These are phyloP conservation scores for Aspergillus japonicus DNA, from an alignment of 2,329 filamentous ascomycete species.

Conservation along the genomic window DNA sequence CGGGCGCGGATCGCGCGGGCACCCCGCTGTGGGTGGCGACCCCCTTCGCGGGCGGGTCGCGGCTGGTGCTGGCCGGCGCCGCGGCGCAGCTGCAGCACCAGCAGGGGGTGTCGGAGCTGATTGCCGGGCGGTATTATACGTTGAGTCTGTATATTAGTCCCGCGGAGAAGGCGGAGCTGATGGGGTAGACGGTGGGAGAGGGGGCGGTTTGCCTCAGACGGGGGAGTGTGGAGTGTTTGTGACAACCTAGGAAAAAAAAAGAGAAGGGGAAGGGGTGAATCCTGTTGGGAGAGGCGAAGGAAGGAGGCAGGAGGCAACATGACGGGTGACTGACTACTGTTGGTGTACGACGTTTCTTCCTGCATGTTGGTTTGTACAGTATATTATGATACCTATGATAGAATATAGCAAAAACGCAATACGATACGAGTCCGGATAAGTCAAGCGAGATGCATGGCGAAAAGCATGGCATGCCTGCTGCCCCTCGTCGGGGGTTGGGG, in stretches of 20 bases:
- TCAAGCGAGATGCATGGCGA: neutral
- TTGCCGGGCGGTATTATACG: conserved; percentile 23
- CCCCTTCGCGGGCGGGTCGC: conserved; percentile 21
- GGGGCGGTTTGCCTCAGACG: too few relatives aligned
- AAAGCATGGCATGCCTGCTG: neutral
- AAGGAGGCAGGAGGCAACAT: neutral
- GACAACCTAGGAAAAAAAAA: neutral
- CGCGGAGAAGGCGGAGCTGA: conserved; percentile 19
- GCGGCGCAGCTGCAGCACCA: neutral
- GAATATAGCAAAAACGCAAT: neutral
- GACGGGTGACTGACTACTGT: neutral
- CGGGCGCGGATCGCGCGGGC: conserved; percentile 18
- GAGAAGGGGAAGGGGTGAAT: neutral
- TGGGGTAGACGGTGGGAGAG: neutral
- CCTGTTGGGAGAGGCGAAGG: neutral
- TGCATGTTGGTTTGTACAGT: neutral
- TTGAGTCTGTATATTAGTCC: conserved; percentile 25
- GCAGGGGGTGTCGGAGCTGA: conserved; percentile 23
- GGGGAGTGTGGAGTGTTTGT: too few relatives aligned
- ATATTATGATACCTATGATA: neutral
- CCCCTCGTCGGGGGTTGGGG: neutral
- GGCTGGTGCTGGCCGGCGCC: conserved; percentile 16
- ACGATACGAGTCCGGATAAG: too few relatives aligned
- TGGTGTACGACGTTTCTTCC: neutral
- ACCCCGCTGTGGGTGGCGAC: conserved; percentile 19